Percentiles rank a stretch among this genome's conserved stretches.
These are phyloP conservation scores for Boletus vermiculosoides DNA, from an alignment of 768 basidiomycete species.

Conservation along the genomic window DNA sequence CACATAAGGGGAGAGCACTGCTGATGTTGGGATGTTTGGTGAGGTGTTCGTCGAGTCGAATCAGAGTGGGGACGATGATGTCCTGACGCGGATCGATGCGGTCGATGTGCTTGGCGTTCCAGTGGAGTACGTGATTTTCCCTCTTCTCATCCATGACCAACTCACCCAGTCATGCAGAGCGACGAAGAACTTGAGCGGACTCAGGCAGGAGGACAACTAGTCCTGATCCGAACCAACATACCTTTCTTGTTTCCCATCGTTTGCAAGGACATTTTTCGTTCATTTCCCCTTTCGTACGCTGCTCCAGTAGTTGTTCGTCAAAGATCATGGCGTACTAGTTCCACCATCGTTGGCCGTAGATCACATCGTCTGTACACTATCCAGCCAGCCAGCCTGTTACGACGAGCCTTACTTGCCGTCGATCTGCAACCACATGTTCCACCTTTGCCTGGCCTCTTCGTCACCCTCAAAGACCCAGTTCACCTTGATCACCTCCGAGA, in stretches of 20 bases:
- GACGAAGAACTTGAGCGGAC: slow-evolving; percentile 40
- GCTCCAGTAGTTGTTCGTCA: neutral
- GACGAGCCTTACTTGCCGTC: slow-evolving; percentile 53
- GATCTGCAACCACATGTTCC: slow-evolving; percentile 87
- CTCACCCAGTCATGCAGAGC: slow-evolving; percentile 24
- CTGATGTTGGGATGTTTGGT: neutral
- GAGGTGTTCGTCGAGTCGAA: slow-evolving; percentile 72
- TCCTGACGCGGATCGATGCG: slow-evolving; percentile 57
- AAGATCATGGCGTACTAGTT: neutral
- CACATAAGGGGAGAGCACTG: neutral
- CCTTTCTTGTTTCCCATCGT: neutral
- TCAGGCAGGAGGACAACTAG: slow-evolving; percentile 35
- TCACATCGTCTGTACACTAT: slow-evolving; percentile 1
- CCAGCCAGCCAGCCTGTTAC: neutral
- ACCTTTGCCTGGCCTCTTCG: slow-evolving; percentile 65
- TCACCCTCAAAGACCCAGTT: slow-evolving; percentile 80
- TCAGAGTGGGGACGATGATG: slow-evolving; percentile 56
- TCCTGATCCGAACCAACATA: neutral
- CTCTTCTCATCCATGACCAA: neutral
- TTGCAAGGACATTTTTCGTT: neutral
- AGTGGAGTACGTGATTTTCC: slow-evolving; percentile 46
- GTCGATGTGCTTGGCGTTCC: slow-evolving; percentile 64
- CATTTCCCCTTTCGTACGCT: neutral
- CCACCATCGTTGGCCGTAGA: slow-evolving; percentile 6
- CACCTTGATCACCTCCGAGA: slow-evolving; percentile 69